Conservation (phyloP, 2,329 filamentous ascomycete genomes). For the Mycosphaerelloides madeirae region DNA sequence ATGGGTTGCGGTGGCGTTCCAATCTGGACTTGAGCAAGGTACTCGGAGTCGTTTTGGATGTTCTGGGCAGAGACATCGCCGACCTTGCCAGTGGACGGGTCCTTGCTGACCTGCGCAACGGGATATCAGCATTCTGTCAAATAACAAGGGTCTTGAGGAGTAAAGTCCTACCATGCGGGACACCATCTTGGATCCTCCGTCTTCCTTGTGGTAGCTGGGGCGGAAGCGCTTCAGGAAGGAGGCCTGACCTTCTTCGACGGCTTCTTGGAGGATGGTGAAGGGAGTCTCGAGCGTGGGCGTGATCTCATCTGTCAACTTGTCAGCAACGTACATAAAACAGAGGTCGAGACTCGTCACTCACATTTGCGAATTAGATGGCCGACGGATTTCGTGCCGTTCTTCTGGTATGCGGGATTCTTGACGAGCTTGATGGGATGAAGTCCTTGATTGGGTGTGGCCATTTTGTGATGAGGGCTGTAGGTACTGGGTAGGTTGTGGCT, state of each 20-base stretch:
- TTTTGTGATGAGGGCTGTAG: slow-evolving; percentile 9
- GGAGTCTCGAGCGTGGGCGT: slow-evolving; percentile 18
- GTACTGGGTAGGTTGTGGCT: slow-evolving; percentile 19
- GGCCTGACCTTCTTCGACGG: slow-evolving; percentile 9
- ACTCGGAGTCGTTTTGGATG: slow-evolving; percentile 62
- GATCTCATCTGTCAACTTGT: slow-evolving; percentile 13
- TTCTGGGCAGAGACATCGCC: slow-evolving; percentile 46
- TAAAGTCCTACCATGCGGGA: slow-evolving; percentile 11
- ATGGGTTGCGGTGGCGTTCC: slow-evolving; percentile 59
- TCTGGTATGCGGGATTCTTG: slow-evolving; percentile 23
- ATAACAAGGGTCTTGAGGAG: not conserved
- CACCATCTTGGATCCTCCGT: slow-evolving; percentile 7
- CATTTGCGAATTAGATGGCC: slow-evolving; percentile 25
- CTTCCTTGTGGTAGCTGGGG: slow-evolving; percentile 3
- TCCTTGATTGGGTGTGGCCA: slow-evolving; percentile 14
- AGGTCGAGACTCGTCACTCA: not conserved
- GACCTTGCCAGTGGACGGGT: slow-evolving; percentile 11
- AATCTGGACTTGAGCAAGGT: slow-evolving; percentile 60
- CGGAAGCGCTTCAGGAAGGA: slow-evolving; percentile 10
- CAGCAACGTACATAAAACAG: not conserved
- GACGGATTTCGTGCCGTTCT: slow-evolving; percentile 18
- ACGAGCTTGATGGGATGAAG: slow-evolving; percentile 24
- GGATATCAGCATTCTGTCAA: not conserved
- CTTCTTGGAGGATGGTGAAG: slow-evolving; percentile 16
- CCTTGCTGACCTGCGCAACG: slow-evolving; percentile 1